Evolutionary conservation across 345 rosid genomes (phyloP).

Genomic region (Brassica cretica): DNA sequence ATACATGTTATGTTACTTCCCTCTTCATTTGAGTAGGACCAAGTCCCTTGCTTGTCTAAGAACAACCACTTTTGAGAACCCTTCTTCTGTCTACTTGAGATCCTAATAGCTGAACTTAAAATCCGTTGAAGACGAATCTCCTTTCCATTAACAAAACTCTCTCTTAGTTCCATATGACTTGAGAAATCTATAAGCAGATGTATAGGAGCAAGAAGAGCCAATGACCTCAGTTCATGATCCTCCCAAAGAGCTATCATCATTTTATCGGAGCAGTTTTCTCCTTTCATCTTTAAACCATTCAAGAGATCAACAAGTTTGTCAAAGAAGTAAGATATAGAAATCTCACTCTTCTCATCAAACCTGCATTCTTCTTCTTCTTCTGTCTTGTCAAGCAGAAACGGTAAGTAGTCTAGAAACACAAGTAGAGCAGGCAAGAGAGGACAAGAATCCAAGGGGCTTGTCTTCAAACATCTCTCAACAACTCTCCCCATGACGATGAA

Average conservation of each 20-base stretch:
- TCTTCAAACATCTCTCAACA: conserved; percentile 59
- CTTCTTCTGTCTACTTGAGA: conserved; percentile 48
- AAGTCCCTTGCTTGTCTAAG: conserved; percentile 40
- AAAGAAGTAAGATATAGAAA: conserved; percentile 60
- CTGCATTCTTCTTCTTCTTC: conserved; percentile 29
- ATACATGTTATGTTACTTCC: conserved; percentile 5
- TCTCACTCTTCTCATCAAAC: conserved; percentile 52
- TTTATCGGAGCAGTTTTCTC: conserved; percentile 20
- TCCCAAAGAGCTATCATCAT: conserved; percentile 63
- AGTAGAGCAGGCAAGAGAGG: conserved; percentile 70
- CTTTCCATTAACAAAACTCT: conserved; percentile 48
- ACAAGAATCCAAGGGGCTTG: conserved; percentile 47
- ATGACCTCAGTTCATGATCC: conserved; percentile 82
- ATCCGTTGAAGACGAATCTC: conserved; percentile 59
- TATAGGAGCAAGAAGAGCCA: conserved; percentile 55
- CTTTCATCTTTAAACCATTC: conserved; percentile 40
- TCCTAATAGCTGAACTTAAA: conserved; percentile 54
- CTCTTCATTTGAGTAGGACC: conserved; percentile 39
- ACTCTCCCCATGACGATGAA: conserved; percentile 75
- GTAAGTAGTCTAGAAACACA: conserved; percentile 77
- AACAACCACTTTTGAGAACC: conserved; percentile 50
- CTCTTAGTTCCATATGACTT: conserved; percentile 41
- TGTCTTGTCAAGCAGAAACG: conserved; percentile 46
- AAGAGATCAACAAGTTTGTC: conserved; percentile 49
- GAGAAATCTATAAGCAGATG: conserved; percentile 62